Base-by-base conservation (phyloP, 2,329 filamentous ascomycete species). In the Paecilomyces variotii region DNA sequence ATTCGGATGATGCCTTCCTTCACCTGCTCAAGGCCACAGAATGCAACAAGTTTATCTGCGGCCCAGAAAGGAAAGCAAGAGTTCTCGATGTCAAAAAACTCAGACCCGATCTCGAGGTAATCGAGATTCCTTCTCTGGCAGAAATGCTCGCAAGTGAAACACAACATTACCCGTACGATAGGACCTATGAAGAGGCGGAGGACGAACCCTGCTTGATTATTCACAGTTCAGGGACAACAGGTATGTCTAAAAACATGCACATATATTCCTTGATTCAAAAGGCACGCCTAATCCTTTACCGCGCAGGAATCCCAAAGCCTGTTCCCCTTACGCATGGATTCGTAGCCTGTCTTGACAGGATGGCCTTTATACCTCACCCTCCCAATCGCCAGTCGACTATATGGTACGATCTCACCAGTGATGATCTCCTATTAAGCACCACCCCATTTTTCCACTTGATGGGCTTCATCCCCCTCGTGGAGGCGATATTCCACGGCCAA, bases 211-310 rank as follows among this genome's bases (percentile, higher is more conserved):
- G 59, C 2, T 57, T 68, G 10, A 69, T 73, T 7, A 69, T 73
- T 28, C 73, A 74, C 58, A 74, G 71, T 19, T 74, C 72, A n/a
- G 72, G 72, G 26, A 72, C 71, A 1, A 74, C 72, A 12, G 72
- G 72, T 71, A 59, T 45, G 61, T 58, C 19, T 32, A 10, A n/a
- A 5, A 9, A 45, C n/a, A 45, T 45, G 39, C n/a, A 19, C 5
- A 9, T 0, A 35, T 9, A 12, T 51, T 10, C 14, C 34, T 45
- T 10, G 35, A 54, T 28, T 4, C 4, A 45, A 7, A 27, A 70
- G 68, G 67, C 19, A 59, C 67, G 61, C 69, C 70, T 2, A 72
- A 72, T 30, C 66, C 63, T 3, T 65, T 70, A 3, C 59, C 56
- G 12, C 59, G 4, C 30, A 70, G 69, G 68, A 14, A 60, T 68